phyloP scores from a whole-genome alignment of 345 rosid genomes.

The Gossypium sturtianum region DNA sequence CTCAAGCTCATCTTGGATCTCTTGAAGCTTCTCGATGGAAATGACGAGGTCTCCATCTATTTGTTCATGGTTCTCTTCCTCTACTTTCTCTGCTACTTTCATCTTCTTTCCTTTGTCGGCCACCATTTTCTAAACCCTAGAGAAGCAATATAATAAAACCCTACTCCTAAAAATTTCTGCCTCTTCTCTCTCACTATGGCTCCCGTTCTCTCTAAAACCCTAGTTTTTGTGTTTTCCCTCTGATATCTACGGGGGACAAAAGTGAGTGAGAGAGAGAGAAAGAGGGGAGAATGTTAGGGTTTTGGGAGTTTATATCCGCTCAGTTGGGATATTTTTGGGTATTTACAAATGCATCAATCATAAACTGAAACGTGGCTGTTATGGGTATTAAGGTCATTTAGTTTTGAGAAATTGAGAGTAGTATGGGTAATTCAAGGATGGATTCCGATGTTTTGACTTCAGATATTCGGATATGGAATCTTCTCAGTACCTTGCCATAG shows the following conservation, averaged over 20 bases:
- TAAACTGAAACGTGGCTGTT: neutral
- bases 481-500: no score
- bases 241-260: slow-evolving; percentile 10
- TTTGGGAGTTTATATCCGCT: slow-evolving; percentile 45
- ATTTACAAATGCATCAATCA: slow-evolving; percentile 7
- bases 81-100: slow-evolving; percentile 50
- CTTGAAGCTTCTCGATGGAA: slow-evolving; percentile 92
- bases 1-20: slow-evolving; percentile 94
- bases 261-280: neutral
- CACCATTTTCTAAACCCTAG: slow-evolving; percentile 37
- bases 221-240: slow-evolving; percentile 2
- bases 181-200: neutral
- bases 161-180: slow-evolving; percentile 11
- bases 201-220: slow-evolving; percentile 35
- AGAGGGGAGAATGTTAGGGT: slow-evolving; percentile 48
- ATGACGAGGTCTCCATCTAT: slow-evolving; percentile 74
- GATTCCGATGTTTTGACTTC: neutral
- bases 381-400: slow-evolving; percentile 6
- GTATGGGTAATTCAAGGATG: neutral
- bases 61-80: slow-evolving; percentile 63
- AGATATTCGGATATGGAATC: no score
- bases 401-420: neutral
- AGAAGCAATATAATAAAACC: slow-evolving; percentile 1
- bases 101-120: slow-evolving; percentile 83
- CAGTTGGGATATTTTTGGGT: neutral